Evolutionary conservation across 2,329 filamentous ascomycete species (phyloP), one percentile per base, ranked within the genome.

Genomic region (Tolypocladium ophioglossoides): DNA sequence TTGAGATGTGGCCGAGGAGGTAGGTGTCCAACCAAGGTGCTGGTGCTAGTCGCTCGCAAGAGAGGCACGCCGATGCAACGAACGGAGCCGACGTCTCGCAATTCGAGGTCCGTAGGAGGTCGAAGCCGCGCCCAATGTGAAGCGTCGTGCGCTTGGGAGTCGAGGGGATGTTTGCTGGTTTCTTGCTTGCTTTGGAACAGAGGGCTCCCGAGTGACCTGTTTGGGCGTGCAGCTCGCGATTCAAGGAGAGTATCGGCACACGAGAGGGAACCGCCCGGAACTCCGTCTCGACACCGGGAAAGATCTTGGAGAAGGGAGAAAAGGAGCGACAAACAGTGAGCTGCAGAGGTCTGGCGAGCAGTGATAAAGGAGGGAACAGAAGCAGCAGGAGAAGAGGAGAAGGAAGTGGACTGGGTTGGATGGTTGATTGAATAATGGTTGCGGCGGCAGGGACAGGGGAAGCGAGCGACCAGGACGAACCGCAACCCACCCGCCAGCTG

Each of bases 291-390:
- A 39, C 8, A 18, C 44, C 27, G 4, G 27, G 2, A n/a, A 47
- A n/a, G 44, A 47, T 47, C 16, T 24, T n/a, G 49, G 16, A n/a
- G 35, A 38, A 38, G n/a, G 20, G 35, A 39, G 49, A 39, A 51
- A 51, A 39, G 30, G 49, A 51, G 34, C 24, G 49, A 51, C 49
- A 24, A 27, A n/a, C 20, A 22, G 39, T 4, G n/a, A 50, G 48
- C n/a, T 50, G 48, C 48, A 35, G 14, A 24, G n/a, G 34, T 38
- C 32, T 10, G 34, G 34, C 14, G 49, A 38, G 34, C 44, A 18
- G 41, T 30, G 41, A 35, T 47, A 53, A 52, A 54, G 47, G 40
- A 54, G 50, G 38, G 44, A 46, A 46, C 37, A 24, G 51, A 38
- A 7, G 11, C 32, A 40, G 24, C 32, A 20, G 27, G 24, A 18